Conservation (phyloP, 2,329 filamentous ascomycete species). For the Chrysosphaeria jannelii region DNA sequence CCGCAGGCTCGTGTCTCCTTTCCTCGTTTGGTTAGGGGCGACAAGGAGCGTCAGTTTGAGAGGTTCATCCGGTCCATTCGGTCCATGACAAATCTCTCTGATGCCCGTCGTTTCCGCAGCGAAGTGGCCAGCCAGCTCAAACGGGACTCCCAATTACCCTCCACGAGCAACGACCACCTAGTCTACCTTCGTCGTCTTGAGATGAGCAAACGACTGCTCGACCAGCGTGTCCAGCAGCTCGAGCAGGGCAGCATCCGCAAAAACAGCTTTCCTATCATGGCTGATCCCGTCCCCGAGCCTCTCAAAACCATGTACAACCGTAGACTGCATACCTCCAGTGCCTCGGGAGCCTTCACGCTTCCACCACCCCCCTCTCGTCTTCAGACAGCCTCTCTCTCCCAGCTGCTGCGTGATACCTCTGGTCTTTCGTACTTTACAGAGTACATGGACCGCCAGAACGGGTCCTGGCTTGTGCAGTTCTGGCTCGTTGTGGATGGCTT, state of each 20-base stretch:
- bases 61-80: conserved; percentile 74
- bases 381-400: conserved; percentile 46
- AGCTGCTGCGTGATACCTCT: conserved; percentile 69
- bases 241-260: conserved; percentile 20
- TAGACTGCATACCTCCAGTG: not conserved
- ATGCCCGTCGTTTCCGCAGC: conserved; percentile 73
- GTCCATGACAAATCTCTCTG: conserved; percentile 69
- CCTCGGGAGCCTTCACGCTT: not conserved
- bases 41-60: conserved; percentile 81
- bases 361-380: conserved; percentile 23
- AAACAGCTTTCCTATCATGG: not conserved
- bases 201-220: conserved; percentile 67
- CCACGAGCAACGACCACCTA: conserved; percentile 20
- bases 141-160: conserved; percentile 34
- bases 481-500: conserved; percentile 96
- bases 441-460: conserved; percentile 75
- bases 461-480: conserved; percentile 83
- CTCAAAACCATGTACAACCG: too few relatives aligned
- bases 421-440: conserved; percentile 98
- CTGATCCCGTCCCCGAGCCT: too few relatives aligned
- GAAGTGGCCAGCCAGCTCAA: conserved; percentile 81
- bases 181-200: conserved; percentile 72
- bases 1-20: conserved; percentile 15
- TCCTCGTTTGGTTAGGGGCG: conserved; percentile 49
- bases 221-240: conserved; percentile 64